phyloP scores from a whole-genome alignment of 192 early-diverging fungal species.

The Spizellomyces sp. region DNA sequence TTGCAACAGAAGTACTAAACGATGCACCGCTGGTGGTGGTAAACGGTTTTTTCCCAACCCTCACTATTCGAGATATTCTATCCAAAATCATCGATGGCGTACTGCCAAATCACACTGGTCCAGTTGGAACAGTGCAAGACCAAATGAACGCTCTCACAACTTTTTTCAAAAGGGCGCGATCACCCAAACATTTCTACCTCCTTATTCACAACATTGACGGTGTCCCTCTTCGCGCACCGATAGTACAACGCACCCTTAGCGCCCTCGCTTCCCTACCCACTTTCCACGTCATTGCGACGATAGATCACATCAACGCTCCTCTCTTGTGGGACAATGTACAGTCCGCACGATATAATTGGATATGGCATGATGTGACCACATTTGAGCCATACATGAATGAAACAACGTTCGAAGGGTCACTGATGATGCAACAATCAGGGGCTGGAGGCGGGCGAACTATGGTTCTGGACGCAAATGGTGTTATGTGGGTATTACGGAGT shows the following conservation, averaged over 20 bases:
- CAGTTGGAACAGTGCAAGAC: constrained; percentile 60
- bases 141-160: constrained; percentile 65
- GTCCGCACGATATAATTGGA: constrained; percentile 72
- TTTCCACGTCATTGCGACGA: constrained; percentile 79
- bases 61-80: constrained; percentile 74
- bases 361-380: constrained; percentile 92
- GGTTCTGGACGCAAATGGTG: constrained; percentile 44
- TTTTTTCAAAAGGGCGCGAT: constrained; percentile 60
- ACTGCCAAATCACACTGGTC: constrained; percentile 38
- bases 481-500: constrained; percentile 78
- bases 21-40: constrained; percentile 69
- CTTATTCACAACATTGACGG: constrained; percentile 93
- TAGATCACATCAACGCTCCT: constrained; percentile 91
- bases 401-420: constrained; percentile 79
- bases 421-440: constrained; percentile 52
- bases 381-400: constrained; percentile 80
- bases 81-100: constrained; percentile 54
- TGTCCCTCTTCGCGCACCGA: constrained; percentile 65
- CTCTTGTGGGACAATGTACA: constrained; percentile 84
- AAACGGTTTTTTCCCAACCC: constrained; percentile 83
- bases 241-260: constrained; percentile 66
- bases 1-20: constrained; percentile 58
- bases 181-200: constrained; percentile 66
- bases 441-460: background rate
- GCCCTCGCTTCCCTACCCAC: constrained; percentile 65